These are phyloP conservation scores for Eucalyptus tenuipes DNA, from an alignment of 345 rosid species.

Conservation along the genomic window DNA sequence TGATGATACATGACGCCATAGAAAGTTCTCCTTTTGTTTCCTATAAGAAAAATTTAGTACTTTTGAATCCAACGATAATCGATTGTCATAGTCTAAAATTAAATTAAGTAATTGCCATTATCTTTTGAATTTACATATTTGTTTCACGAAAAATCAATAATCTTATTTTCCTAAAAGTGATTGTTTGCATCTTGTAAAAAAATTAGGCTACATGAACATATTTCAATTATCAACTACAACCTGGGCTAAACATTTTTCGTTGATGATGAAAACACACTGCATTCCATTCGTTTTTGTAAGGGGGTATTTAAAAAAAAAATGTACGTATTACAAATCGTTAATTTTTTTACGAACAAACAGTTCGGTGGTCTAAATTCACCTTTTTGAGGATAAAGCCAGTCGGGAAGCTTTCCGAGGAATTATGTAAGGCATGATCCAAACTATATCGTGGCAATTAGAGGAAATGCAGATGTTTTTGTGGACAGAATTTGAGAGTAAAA, in stretches of 20 bases:
- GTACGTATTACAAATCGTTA: neutral
- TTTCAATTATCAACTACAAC: neutral
- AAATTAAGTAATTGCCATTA: neutral
- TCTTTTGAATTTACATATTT: neutral
- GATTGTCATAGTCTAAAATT: neutral
- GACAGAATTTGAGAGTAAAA: neutral
- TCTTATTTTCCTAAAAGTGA: neutral
- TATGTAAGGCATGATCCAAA: neutral
- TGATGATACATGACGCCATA: neutral
- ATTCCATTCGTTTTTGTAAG: neutral
- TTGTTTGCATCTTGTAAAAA: neutral
- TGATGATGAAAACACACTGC: neutral
- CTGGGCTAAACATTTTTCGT: neutral
- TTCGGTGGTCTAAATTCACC: neutral
- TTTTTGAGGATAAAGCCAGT: neutral
- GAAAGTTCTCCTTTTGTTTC: neutral
- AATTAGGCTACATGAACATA: neutral
- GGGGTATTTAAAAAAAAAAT: neutral
- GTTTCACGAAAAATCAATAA: neutral
- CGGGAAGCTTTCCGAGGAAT: neutral
- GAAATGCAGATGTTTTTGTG: neutral
- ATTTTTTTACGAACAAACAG: neutral
- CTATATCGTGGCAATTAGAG: neutral
- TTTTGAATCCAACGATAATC: neutral
- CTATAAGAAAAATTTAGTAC: neutral